Evolutionary conservation across 2,329 filamentous ascomycete species (phyloP), one percentile per base, ranked within the genome.

Genomic region (Fusarium poae): DNA sequence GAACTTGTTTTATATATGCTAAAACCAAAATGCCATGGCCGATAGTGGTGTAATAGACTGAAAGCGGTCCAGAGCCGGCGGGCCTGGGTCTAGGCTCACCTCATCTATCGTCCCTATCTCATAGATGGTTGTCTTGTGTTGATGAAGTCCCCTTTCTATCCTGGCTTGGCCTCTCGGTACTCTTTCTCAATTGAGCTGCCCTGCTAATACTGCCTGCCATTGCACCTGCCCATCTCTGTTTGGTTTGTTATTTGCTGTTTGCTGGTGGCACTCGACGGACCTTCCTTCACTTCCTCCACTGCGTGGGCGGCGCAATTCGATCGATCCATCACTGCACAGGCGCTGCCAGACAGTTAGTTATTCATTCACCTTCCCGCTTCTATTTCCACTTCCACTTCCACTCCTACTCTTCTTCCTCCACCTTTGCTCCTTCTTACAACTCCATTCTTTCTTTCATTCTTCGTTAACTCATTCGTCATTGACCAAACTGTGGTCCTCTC

Each of bases 181-280:
- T 42, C 21, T 66, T 68, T 66, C 63, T 62, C 65, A 67, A 69
- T 73, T 71, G 71, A 72, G 53, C 20, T 25, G 40, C 16, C 40
- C 40, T 43, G 21, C 40, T 43, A 23, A 18, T 18, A 43, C 40
- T 25, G 21, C 40, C 23, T 43, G 21, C 57, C 48, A 51, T 68
- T 60, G 35, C 55, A 59, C 51, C 63, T 67, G 30, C 30, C 44
- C 49, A 39, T 62, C 45, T 55, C 64, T 59, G 35, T 59, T 62
- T 54, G 42, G 44, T 49, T 35, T 16, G 15, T 25, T 43, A 13
- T 39, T 43, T 59, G 48, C 51, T 39, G 13, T 48, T 20, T 50
- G 45, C 48, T 32, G 57, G 53, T 55, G 30, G 23, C 48, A 49
- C 48, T 50, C 12, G n/a, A 50, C 48, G 34, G 48, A n/a, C 23